These are phyloP conservation scores for Neurospora sp. DNA, from an alignment of 495 filamentous ascomycete species.

Conservation along the genomic window DNA sequence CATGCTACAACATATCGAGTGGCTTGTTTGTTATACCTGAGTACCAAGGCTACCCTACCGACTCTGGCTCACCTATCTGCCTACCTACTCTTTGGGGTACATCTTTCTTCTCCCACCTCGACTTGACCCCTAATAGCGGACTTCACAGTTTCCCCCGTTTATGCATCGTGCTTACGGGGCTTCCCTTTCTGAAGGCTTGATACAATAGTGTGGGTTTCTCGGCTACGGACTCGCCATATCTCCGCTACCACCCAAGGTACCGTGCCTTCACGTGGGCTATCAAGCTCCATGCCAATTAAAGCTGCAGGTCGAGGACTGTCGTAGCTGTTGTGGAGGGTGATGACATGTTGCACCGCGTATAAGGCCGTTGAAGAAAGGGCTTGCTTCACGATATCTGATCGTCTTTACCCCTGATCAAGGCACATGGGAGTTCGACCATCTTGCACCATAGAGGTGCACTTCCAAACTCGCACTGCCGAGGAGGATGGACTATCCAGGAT, in stretches of 20 bases:
- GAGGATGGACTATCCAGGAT: not conserved
- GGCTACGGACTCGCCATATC: not conserved
- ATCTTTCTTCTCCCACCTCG: not conserved
- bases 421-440: not conserved
- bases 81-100: not conserved
- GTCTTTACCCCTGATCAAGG: not conserved
- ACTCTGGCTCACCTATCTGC: not conserved
- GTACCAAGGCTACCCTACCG: not conserved
- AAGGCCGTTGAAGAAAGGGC: not conserved
- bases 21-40: not conserved
- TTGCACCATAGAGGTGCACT: not conserved
- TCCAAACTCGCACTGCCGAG: not conserved
- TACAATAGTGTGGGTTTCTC: not conserved
- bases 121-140: not conserved
- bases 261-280: not conserved
- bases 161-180: not conserved
- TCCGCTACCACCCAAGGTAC: not conserved
- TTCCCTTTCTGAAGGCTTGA: not conserved
- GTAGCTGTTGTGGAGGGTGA: not conserved
- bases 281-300: not conserved
- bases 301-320: not conserved
- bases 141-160: not conserved
- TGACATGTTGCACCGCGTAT: not conserved
- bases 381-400: not conserved
- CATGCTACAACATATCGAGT: not conserved